phyloP scores from a whole-genome alignment of 73 alveolate genomes.

The Symbiodinium natans region DNA sequence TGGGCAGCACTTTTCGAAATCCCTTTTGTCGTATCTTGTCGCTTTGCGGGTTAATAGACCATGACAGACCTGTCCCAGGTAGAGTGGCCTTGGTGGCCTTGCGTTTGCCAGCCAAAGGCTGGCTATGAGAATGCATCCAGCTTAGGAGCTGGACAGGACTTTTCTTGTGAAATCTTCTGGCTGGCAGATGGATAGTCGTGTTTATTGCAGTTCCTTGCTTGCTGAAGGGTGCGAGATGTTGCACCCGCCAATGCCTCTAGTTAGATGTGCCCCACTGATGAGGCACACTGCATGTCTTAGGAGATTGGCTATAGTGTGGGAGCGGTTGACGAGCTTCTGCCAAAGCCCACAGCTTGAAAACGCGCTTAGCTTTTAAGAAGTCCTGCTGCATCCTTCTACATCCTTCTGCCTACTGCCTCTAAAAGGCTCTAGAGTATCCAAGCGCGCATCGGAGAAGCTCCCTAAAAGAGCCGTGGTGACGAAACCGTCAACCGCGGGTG shows the following conservation, averaged over 20 bases:
- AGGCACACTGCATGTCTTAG: not conserved
- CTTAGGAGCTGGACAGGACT: not conserved
- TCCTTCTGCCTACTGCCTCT: too few relatives aligned
- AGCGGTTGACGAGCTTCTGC: conserved; percentile 4
- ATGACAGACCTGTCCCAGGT: too few relatives aligned
- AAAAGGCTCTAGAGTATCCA: too few relatives aligned
- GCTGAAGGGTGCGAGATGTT: not conserved
- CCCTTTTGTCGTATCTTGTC: too few relatives aligned
- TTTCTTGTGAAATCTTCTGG: not conserved
- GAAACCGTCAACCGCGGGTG: not conserved
- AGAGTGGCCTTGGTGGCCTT: too few relatives aligned
- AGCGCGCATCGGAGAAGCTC: not conserved
- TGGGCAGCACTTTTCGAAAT: not conserved
- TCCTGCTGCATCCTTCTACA: too few relatives aligned
- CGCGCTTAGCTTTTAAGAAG: not conserved
- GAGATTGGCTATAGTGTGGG: not conserved
- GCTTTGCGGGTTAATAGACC: too few relatives aligned
- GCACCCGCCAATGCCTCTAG: not conserved
- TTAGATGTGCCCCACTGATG: not conserved
- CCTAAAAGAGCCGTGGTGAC: not conserved
- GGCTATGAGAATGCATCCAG: not conserved
- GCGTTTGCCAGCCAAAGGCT: not conserved
- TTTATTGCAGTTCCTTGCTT: not conserved
- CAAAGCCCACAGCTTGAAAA: not conserved
- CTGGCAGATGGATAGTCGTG: not conserved